Percentiles rank a stretch among this genome's conserved stretches.
These are phyloP conservation scores for Heritiera littoralis DNA, from an alignment of 345 rosid species.

Conservation along the genomic window DNA sequence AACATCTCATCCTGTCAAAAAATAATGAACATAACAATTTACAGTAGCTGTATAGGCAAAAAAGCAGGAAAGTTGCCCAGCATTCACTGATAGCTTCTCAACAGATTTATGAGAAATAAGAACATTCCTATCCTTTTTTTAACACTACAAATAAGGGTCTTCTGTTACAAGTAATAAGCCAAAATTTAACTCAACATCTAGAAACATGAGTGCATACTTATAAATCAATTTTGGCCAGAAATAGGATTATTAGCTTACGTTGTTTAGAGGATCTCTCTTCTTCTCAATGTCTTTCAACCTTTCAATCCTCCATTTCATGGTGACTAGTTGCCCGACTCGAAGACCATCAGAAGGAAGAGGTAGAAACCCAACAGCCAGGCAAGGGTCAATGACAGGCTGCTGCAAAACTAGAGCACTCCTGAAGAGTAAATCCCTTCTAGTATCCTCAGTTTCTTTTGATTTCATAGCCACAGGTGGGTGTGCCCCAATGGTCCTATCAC, in stretches of 20 bases:
- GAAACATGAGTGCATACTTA: too few species aligned
- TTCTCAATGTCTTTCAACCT: constrained; percentile 65
- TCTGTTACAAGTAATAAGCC: too few species aligned
- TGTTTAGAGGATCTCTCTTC: constrained; percentile 35
- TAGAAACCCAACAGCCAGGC: constrained; percentile 90
- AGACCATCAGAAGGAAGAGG: constrained; percentile 79
- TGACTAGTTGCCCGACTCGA: constrained; percentile 84
- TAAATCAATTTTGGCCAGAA: too few species aligned
- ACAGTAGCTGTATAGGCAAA: background rate
- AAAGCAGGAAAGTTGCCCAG: background rate
- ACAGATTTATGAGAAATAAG: too few species aligned
- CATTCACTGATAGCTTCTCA: background rate
- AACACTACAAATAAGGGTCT: background rate
- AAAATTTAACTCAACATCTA: too few species aligned
- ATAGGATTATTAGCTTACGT: constrained; percentile 30
- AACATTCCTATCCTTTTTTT: background rate
- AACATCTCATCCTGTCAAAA: constrained; percentile 70
- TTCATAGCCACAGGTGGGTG: constrained; percentile 67
- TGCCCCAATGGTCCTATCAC: constrained; percentile 78
- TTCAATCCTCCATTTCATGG: constrained; percentile 90
- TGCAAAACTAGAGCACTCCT: constrained; percentile 73
- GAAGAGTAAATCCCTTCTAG: constrained; percentile 66
- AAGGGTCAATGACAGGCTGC: constrained; percentile 91
- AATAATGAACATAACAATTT: constrained; percentile 2
- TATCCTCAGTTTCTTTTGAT: constrained; percentile 37